These are phyloP conservation scores for Nicotiana tabacum DNA, from an alignment of 257 asterid species.

Conservation along the genomic window DNA sequence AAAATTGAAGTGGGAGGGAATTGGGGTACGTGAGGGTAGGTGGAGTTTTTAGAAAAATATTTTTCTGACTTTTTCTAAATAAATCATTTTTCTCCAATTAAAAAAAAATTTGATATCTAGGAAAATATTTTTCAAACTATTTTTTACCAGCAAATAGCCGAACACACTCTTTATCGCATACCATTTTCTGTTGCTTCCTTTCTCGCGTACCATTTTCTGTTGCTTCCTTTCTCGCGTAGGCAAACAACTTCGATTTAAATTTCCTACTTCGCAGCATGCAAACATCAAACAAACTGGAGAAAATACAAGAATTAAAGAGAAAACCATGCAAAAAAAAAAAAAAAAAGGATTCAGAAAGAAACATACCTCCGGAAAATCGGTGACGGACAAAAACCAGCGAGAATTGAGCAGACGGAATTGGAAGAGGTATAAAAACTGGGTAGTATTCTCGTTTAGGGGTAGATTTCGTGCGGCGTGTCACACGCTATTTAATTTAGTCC, in stretches of 20 bases:
- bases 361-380: neutral
- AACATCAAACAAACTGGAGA: neutral
- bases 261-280: too few species aligned
- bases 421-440: neutral
- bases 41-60: too few species aligned
- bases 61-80: too few species aligned
- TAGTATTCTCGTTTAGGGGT: too few species aligned
- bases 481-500: neutral
- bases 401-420: neutral
- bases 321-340: neutral
- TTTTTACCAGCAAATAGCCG: too few species aligned
- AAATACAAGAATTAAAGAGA: neutral
- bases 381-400: neutral
- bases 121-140: too few species aligned
- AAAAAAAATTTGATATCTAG: too few species aligned
- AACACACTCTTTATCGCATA: too few species aligned
- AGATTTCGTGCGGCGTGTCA: neutral
- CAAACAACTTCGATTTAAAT: neutral
- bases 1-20: too few species aligned
- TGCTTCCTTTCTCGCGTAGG: neutral
- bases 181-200: too few species aligned
- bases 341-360: neutral
- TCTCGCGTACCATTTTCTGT: neutral
- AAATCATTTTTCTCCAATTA: too few species aligned
- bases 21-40: too few species aligned